These are phyloP conservation scores for Blumeria hordei DNA, from an alignment of 2,329 filamentous ascomycete genomes.

Conservation along the genomic window DNA sequence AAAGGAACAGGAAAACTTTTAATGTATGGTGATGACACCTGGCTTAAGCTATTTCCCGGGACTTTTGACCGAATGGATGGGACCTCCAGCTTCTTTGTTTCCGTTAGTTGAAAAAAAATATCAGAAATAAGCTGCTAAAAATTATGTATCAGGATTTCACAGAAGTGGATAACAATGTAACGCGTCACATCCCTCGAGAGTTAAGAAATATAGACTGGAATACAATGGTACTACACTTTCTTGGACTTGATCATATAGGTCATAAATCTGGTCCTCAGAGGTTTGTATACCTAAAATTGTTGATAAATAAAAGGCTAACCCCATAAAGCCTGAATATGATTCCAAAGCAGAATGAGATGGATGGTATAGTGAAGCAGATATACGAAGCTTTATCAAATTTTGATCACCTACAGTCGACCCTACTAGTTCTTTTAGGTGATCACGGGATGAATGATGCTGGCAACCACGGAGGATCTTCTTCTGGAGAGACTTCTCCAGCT, in stretches of 20 bases:
- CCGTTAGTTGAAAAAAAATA: conserved; percentile 32
- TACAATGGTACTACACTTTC: conserved; percentile 81
- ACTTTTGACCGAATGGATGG: conserved; percentile 76
- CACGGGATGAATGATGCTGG: conserved; percentile 99
- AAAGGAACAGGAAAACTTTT: conserved; percentile 49
- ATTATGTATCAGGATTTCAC: conserved; percentile 53
- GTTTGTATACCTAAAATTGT: conserved; percentile 18
- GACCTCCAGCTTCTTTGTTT: conserved; percentile 94
- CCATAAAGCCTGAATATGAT: conserved; percentile 56
- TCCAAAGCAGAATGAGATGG: conserved; percentile 88
- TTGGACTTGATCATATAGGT: conserved; percentile 90
- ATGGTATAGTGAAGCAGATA: conserved; percentile 50
- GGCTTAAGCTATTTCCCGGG: conserved; percentile 84
- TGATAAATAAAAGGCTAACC: conserved; percentile 5
- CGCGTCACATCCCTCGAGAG: conserved; percentile 61
- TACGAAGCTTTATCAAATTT: conserved; percentile 51
- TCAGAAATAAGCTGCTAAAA: conserved; percentile 11
- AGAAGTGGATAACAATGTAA: conserved; percentile 95
- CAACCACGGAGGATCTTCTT: conserved; percentile 83
- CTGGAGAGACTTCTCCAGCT: conserved; percentile 83
- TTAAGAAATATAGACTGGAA: conserved; percentile 64
- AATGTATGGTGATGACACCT: conserved; percentile 96
- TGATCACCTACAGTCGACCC: conserved; percentile 47
- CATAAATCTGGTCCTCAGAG: conserved; percentile 81
- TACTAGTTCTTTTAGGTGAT: conserved; percentile 75